Conservation (phyloP, 75 land plant genomes). For the Sequoia sempervirens region DNA sequence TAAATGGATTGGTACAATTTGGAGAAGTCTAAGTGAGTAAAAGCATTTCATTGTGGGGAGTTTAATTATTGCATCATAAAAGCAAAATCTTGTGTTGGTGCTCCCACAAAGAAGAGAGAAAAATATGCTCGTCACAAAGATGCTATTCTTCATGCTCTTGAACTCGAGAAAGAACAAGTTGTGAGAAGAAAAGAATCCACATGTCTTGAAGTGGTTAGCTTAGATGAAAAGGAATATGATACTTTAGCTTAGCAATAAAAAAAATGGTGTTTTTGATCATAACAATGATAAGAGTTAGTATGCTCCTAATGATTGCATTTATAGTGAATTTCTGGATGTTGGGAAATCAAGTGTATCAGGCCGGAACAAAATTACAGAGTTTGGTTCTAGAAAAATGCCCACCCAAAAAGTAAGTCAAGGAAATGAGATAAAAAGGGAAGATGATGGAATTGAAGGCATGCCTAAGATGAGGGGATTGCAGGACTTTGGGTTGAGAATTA, state of each 20-base stretch:
- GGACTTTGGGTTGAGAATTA: conserved; percentile 40
- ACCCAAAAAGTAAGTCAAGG: conserved; percentile 14
- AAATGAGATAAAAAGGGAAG: conserved; percentile 16
- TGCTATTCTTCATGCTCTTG: conserved; percentile 94
- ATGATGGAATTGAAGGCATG: conserved; percentile 25
- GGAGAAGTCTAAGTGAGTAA: conserved; percentile 88
- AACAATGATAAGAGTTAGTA: neutral
- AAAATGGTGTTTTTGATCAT: neutral
- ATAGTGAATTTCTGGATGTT: conserved; percentile 5
- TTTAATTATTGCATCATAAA: conserved; percentile 82
- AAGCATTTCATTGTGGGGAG: conserved; percentile 87
- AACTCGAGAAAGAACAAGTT: conserved; percentile 62
- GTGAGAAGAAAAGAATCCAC: conserved; percentile 19
- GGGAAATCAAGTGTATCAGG: conserved; percentile 4
- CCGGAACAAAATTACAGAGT: neutral
- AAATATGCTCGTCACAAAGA: conserved; percentile 93
- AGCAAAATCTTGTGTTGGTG: conserved; percentile 62
- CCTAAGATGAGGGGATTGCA: conserved; percentile 50
- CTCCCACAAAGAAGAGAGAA: conserved; percentile 78
- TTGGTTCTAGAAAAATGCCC: neutral
- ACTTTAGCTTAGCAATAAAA: conserved; percentile 5
- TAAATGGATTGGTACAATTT: conserved; percentile 96
- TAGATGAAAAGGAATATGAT: neutral
- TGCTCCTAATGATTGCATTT: neutral
- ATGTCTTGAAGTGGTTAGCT: neutral